Evolutionary conservation across 192 early-diverging fungal genomes (phyloP).

Genomic region (Paraglomus brasilianum): DNA sequence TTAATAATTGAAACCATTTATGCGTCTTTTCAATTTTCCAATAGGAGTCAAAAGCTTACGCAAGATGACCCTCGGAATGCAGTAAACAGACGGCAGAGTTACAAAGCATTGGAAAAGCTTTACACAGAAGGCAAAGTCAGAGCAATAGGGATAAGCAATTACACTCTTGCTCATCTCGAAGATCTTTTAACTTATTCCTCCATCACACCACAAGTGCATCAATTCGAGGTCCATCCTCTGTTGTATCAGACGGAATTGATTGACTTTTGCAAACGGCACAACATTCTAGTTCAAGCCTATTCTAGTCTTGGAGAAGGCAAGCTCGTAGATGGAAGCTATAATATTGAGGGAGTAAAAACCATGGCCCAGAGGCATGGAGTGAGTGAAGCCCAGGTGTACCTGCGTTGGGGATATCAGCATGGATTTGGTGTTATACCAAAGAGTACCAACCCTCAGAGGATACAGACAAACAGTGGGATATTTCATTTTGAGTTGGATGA

Average conservation of each 20-base stretch:
- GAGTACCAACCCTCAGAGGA: constrained; percentile 45
- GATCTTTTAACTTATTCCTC: constrained; percentile 55
- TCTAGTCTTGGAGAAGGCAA: constrained; percentile 67
- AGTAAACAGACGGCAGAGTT: constrained; percentile 55
- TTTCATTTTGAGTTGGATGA: constrained; percentile 48
- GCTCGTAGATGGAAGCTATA: constrained; percentile 29
- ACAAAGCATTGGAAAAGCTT: constrained; percentile 61
- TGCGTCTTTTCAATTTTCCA: neutral
- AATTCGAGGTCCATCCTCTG: constrained; percentile 71
- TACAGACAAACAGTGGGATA: constrained; percentile 45
- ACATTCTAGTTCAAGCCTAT: constrained; percentile 68
- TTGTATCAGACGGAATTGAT: constrained; percentile 58
- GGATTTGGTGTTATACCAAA: constrained; percentile 68
- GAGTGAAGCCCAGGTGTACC: constrained; percentile 48
- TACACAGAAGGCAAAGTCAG: constrained; percentile 56
- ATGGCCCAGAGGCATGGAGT: constrained; percentile 21
- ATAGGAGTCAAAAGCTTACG: constrained; percentile 40
- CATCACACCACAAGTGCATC: constrained; percentile 64
- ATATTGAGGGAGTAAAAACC: constrained; percentile 4
- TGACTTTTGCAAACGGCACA: constrained; percentile 50
- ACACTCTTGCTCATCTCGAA: constrained; percentile 55
- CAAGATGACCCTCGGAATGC: constrained; percentile 48
- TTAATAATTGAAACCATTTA: constrained; percentile 15
- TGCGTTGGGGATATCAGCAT: constrained; percentile 69
- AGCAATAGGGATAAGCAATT: constrained; percentile 76